Conservation (phyloP, 2,329 filamentous ascomycete species). For the Blastomyces gilchristii region DNA sequence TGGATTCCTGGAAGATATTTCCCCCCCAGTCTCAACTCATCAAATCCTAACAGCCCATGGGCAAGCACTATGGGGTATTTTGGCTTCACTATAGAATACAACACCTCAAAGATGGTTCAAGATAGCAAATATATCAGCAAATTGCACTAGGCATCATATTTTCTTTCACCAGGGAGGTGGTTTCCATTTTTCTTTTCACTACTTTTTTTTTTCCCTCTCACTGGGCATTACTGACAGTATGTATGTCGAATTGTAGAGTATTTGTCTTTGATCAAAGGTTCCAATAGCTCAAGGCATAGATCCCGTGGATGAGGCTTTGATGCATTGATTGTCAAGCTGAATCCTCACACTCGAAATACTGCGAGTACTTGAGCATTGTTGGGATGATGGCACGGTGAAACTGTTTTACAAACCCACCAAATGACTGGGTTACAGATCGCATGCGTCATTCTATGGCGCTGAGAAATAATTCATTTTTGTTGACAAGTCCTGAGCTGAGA, state of each 20-base stretch:
- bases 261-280: slow-evolving; percentile 48
- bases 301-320: not conserved
- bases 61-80: slow-evolving; percentile 53
- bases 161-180: not conserved
- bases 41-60: slow-evolving; percentile 57
- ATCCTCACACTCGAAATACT: not conserved
- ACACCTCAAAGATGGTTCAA: slow-evolving; percentile 34
- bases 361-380: not conserved
- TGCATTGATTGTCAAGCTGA: not conserved
- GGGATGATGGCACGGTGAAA: not conserved
- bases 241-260: slow-evolving; percentile 49
- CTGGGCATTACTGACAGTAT: slow-evolving; percentile 40
- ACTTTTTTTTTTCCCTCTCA: not conserved
- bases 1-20: slow-evolving; percentile 46
- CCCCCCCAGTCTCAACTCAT: slow-evolving; percentile 49
- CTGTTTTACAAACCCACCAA: not conserved
- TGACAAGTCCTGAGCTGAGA: not conserved
- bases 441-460: not conserved
- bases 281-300: slow-evolving; percentile 38
- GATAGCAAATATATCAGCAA: not conserved
- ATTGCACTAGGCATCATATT: too few species aligned
- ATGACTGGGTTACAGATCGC: not conserved
- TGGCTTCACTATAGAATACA: slow-evolving; percentile 28
- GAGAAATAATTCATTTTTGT: not conserved
- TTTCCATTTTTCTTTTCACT: not conserved